Conservation (phyloP, 352 stramenopile genomes). For the Phytophthora brassicae region DNA sequence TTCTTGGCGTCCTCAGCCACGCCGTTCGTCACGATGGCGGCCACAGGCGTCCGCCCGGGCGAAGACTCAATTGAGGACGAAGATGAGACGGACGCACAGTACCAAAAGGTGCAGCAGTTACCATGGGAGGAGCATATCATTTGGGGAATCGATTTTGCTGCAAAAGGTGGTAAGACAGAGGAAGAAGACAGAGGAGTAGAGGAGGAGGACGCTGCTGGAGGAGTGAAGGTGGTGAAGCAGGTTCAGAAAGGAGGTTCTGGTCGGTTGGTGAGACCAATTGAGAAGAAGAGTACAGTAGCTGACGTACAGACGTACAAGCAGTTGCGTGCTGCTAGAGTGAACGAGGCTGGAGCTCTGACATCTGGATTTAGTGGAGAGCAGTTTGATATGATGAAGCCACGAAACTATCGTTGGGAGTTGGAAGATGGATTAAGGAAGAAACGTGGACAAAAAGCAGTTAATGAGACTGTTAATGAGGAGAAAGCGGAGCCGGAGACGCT, state of each 20-base stretch:
- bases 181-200: constrained; percentile 42
- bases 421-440: constrained; percentile 26
- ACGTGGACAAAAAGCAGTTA: constrained; percentile 3
- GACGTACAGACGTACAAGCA: constrained; percentile 35
- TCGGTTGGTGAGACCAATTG: not conserved
- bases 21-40: constrained; percentile 56
- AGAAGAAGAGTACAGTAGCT: constrained; percentile 14
- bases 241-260: not conserved
- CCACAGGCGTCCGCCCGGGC: constrained; percentile 8
- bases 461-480: not conserved
- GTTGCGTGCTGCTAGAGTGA: constrained; percentile 34
- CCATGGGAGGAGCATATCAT: constrained; percentile 83
- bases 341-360: not conserved
- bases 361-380: constrained; percentile 19
- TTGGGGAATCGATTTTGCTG: constrained; percentile 70
- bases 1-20: constrained; percentile 59
- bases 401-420: constrained; percentile 80
- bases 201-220: constrained; percentile 45
- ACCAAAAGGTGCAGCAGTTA: constrained; percentile 81
- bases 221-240: constrained; percentile 25
- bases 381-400: constrained; percentile 80
- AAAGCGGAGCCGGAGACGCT: constrained; percentile 18
- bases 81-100: constrained; percentile 54
- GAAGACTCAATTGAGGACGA: constrained; percentile 21
- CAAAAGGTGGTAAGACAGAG: constrained; percentile 17